These are phyloP conservation scores for Chaetoceros muelleri DNA, from an alignment of 108 stramenopile species.

Conservation along the genomic window DNA sequence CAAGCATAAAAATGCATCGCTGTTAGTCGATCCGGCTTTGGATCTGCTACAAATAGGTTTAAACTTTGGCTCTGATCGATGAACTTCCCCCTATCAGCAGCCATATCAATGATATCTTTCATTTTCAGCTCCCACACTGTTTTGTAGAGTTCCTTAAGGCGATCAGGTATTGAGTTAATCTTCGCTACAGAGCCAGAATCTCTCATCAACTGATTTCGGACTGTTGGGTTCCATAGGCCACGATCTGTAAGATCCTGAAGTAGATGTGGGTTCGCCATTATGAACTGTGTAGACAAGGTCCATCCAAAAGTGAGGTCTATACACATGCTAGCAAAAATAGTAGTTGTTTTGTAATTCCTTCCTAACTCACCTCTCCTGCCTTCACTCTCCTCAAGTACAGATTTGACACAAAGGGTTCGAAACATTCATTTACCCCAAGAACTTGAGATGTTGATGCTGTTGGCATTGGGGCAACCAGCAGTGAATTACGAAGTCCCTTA, in stretches of 20 bases:
- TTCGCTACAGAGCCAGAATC: slow-evolving; percentile 86
- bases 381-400: slow-evolving; percentile 92
- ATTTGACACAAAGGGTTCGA: slow-evolving; percentile 96
- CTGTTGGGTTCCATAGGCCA: slow-evolving; percentile 86
- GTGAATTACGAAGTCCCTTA: slow-evolving; percentile 85
- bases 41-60: slow-evolving; percentile 93
- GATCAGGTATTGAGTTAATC: slow-evolving; percentile 64
- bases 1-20: slow-evolving; percentile 99
- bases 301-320: too few species aligned
- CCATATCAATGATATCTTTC: slow-evolving; percentile 91
- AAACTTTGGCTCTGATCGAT: slow-evolving; percentile 96
- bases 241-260: slow-evolving; percentile 89
- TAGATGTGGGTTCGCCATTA: slow-evolving; percentile 92
- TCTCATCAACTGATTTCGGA: slow-evolving; percentile 91
- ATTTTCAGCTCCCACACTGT: slow-evolving; percentile 99
- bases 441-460: slow-evolving; percentile 97
- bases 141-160: slow-evolving; percentile 90
- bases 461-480: slow-evolving; percentile 97
- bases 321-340: too few species aligned
- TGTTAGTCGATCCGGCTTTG: slow-evolving; percentile 84
- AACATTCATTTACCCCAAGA: slow-evolving; percentile 95
- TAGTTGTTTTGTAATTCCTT: too few species aligned
- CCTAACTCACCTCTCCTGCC: slow-evolving; percentile 68
- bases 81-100: slow-evolving; percentile 92
- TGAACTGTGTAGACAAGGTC: slow-evolving; percentile 70